These are phyloP conservation scores for Hordeum pubiflorum DNA, from an alignment of 202 grass and related monocot species.

Conservation along the genomic window DNA sequence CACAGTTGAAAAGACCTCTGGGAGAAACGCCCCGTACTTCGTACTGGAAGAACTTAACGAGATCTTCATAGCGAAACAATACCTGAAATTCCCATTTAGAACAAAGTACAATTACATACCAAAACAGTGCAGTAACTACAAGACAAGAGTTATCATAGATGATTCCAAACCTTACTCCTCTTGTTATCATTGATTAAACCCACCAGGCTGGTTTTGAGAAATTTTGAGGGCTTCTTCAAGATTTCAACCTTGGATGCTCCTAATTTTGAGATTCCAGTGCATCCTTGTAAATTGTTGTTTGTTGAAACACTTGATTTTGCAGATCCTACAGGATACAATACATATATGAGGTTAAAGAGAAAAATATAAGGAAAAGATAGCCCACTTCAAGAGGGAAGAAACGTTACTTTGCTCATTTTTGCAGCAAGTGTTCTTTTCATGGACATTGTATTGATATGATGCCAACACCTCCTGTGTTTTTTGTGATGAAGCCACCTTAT, in stretches of 20 bases:
- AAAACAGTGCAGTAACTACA: neutral
- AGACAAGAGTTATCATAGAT: conserved; percentile 11
- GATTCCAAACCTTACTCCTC: conserved; percentile 65
- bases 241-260: conserved; percentile 51
- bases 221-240: conserved; percentile 73
- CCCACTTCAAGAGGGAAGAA: conserved; percentile 11
- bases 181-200: conserved; percentile 94
- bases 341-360: conserved; percentile 33
- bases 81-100: conserved; percentile 46
- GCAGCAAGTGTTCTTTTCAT: conserved; percentile 51
- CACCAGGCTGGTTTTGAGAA: conserved; percentile 78
- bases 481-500: conserved; percentile 40
- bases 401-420: conserved; percentile 62
- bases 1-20: conserved; percentile 97
- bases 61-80: conserved; percentile 81
- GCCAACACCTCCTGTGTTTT: conserved; percentile 47
- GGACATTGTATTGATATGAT: conserved; percentile 48
- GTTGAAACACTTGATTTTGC: conserved; percentile 34
- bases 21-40: conserved; percentile 70
- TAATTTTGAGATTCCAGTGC: conserved; percentile 45
- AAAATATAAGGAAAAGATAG: conserved; percentile 7
- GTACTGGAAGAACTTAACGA: conserved; percentile 91
- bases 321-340: conserved; percentile 39
- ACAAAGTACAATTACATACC: conserved; percentile 32
- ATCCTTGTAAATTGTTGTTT: conserved; percentile 35